Conservation (phyloP, 805 yeast species). For the Jamesozyma lodderae region DNA sequence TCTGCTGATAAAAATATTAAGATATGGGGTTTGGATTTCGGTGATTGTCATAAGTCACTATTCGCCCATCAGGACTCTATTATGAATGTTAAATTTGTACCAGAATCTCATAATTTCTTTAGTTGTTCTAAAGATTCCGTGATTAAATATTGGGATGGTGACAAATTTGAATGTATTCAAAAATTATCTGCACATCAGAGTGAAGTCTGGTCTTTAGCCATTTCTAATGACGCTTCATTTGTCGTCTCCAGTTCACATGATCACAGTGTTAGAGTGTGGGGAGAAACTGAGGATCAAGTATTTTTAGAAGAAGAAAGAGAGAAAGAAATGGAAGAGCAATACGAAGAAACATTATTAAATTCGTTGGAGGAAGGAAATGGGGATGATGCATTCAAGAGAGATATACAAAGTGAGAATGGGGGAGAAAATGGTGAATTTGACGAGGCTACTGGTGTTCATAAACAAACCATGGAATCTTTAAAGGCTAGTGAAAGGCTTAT, state of each 20-base stretch:
- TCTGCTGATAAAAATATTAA: conserved; percentile 97
- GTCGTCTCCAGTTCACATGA: conserved; percentile 86
- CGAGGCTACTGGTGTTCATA: conserved; percentile 57
- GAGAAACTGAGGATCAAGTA: conserved; percentile 88
- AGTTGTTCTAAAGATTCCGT: conserved; percentile 83
- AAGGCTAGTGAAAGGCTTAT: conserved; percentile 89
- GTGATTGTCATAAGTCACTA: conserved; percentile 95
- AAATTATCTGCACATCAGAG: conserved; percentile 78
- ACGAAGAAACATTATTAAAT: conserved; percentile 69
- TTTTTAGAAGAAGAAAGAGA: conserved; percentile 95
- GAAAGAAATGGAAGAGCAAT: conserved; percentile 85
- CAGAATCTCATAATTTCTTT: conserved; percentile 82
- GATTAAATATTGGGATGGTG: conserved; percentile 97
- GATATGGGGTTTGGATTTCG: conserved; percentile 98
- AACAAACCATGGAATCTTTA: conserved; percentile 82
- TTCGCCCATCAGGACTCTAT: conserved; percentile 96
- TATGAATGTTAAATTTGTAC: conserved; percentile 77
- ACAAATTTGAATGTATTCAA: conserved; percentile 89
- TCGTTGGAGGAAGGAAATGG: conserved; percentile 54
- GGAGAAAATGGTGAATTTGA: conserved; percentile 37
- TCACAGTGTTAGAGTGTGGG: conserved; percentile 89
- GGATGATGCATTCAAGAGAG: conserved; percentile 34
- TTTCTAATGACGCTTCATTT: conserved; percentile 60
- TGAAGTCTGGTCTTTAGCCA: conserved; percentile 89
- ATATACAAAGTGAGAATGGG: conserved; percentile 31